Conservation (phyloP, 306 rosid genomes). For the Dalbergia cultrata region DNA sequence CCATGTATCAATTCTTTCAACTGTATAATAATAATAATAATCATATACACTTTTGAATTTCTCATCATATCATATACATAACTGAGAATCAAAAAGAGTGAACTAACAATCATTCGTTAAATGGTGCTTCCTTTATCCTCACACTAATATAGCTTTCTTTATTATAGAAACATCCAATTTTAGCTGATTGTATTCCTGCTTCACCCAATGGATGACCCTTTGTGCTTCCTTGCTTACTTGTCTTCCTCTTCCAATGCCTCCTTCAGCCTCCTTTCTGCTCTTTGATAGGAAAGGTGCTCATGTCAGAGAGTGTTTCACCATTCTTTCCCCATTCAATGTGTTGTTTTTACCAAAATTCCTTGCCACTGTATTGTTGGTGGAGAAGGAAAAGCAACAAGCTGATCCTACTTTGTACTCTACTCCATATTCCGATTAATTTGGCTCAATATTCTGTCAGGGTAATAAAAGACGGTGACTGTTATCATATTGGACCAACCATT, state of each 20-base stretch:
- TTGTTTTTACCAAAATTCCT: background rate
- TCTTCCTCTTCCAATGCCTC: conserved; percentile 66
- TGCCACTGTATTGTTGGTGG: conserved; percentile 42
- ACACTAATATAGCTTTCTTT: conserved; percentile 23
- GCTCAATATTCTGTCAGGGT: background rate
- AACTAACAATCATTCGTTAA: background rate
- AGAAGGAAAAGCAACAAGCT: conserved; percentile 61
- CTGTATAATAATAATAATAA: background rate
- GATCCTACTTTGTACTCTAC: conserved; percentile 37
- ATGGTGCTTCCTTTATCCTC: background rate
- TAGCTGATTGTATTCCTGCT: conserved; percentile 58
- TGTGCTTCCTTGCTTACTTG: conserved; percentile 57
- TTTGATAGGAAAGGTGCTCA: conserved; percentile 61
- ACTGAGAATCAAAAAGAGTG: background rate
- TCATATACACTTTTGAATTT: background rate
- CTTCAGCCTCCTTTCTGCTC: conserved; percentile 69
- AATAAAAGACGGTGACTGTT: rapidly evolving
- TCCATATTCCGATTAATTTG: conserved; percentile 46
- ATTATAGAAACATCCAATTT: conserved; percentile 53
- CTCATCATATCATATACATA: background rate
- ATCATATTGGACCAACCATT: rapidly evolving
- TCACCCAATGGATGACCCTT: conserved; percentile 61
- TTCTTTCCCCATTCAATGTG: conserved; percentile 50
- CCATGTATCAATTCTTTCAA: too few relatives aligned
- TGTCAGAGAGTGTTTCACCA: conserved; percentile 57